Conservation (phyloP, 73 alveolate species). For the Stentor roeselii region DNA sequence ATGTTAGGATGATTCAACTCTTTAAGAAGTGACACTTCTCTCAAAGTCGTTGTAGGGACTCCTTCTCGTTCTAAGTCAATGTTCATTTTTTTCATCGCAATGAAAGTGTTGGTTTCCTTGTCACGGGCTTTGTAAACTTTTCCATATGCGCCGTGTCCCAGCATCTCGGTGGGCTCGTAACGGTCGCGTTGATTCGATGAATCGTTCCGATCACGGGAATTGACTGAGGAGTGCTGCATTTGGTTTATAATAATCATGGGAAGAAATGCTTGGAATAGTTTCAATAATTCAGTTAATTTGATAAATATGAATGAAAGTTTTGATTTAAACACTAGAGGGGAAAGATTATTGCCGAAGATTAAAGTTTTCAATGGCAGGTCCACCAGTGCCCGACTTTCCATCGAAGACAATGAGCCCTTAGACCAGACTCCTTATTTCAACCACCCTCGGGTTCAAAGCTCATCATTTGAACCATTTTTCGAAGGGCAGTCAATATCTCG, state of each 20-base stretch:
- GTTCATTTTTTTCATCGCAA: constrained; percentile 86
- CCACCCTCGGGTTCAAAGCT: not conserved
- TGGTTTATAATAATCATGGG: too few relatives aligned
- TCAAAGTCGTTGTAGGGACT: constrained; percentile 86
- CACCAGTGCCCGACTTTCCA: not conserved
- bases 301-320: not conserved
- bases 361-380: not conserved
- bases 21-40: constrained; percentile 83
- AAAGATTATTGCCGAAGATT: not conserved
- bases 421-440: not conserved
- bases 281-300: too few relatives aligned
- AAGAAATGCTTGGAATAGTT: too few relatives aligned
- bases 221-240: too few relatives aligned
- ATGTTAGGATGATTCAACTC: constrained; percentile 82
- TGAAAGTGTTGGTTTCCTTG: constrained; percentile 46
- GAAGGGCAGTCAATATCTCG: not conserved
- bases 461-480: not conserved
- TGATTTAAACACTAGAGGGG: not conserved
- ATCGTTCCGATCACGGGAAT: too few relatives aligned
- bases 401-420: not conserved
- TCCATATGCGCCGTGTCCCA: too few relatives aligned
- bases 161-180: too few relatives aligned
- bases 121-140: not conserved
- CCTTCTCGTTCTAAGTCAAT: constrained; percentile 89
- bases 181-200: too few relatives aligned